Evolutionary conservation across 176 grass and related monocot species (phyloP).

Genomic region (Eremochloa ophiuroides): DNA sequence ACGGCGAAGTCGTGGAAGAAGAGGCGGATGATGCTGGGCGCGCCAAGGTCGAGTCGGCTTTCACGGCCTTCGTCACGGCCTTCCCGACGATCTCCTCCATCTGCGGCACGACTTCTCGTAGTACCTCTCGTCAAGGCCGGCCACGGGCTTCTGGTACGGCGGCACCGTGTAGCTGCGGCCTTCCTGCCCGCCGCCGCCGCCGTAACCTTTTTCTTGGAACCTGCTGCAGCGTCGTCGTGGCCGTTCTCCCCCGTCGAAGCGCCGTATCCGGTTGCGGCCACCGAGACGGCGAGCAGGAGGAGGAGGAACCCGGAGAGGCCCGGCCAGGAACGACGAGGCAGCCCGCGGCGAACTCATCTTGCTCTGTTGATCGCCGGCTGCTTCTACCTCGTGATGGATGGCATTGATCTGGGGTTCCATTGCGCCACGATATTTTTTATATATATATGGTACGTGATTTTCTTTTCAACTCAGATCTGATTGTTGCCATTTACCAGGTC

Average conservation of each 20-base stretch:
- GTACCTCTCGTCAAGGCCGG: constrained; percentile 11
- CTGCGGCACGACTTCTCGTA: constrained; percentile 42
- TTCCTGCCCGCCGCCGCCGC: background rate
- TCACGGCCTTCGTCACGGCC: constrained; percentile 40
- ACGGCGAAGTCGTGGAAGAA: constrained; percentile 69
- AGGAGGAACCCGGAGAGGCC: constrained; percentile 30
- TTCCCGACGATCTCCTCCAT: constrained; percentile 51
- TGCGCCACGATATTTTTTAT: background rate
- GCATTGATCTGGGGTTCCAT: background rate
- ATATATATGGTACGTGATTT: too few species aligned
- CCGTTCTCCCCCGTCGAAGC: background rate
- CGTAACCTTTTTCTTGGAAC: background rate
- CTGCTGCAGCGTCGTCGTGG: background rate
- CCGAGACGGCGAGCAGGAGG: background rate
- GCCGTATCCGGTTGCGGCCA: background rate
- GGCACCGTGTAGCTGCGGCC: background rate
- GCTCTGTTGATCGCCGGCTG: background rate
- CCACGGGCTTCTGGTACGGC: constrained; percentile 13
- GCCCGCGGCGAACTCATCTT: constrained; percentile 20
- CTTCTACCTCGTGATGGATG: background rate
- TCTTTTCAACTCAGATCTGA: too few species aligned
- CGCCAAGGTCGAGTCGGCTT: constrained; percentile 36
- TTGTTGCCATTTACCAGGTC: too few species aligned
- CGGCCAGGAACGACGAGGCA: constrained; percentile 1
- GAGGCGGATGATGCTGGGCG: constrained; percentile 52